A percentile compares a stretch with the other conserved stretches of the same genome.
Evolutionary conservation across 2,329 filamentous ascomycete species (phyloP).

Genomic region (Falciphora oryzae): DNA sequence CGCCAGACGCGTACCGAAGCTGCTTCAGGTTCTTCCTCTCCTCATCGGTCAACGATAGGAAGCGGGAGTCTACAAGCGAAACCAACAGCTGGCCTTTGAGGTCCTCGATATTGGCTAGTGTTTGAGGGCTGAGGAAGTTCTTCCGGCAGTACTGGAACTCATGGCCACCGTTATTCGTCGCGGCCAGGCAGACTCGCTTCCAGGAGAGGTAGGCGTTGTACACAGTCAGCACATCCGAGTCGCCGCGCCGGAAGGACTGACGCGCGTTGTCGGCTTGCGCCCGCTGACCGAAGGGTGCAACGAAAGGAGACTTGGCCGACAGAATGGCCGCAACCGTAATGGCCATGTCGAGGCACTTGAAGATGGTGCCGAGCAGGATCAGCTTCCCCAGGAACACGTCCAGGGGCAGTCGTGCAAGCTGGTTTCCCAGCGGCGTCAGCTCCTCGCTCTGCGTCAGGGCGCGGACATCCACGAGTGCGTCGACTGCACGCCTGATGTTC

Average conservation of each 20-base stretch:
- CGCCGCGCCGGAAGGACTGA: conserved; percentile 72
- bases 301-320: conserved; percentile 91
- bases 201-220: conserved; percentile 92
- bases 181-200: conserved; percentile 71
- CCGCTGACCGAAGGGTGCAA: conserved; percentile 77
- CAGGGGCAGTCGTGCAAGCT: conserved; percentile 81
- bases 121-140: conserved; percentile 88
- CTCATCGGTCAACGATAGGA: conserved; percentile 67
- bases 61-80: conserved; percentile 78
- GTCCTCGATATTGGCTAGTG: conserved; percentile 87
- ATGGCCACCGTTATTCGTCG: conserved; percentile 45
- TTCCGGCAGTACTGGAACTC: conserved; percentile 92
- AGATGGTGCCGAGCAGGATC: conserved; percentile 77
- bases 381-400: conserved; percentile 95
- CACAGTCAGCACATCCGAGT: conserved; percentile 86
- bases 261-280: conserved; percentile 76
- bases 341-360: conserved; percentile 85
- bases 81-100: conserved; percentile 87
- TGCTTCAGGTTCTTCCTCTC: conserved; percentile 66
- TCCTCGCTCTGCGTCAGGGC: conserved; percentile 78
- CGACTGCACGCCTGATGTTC: conserved; percentile 88
- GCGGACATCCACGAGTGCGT: conserved; percentile 87
- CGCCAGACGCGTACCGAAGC: conserved; percentile 53
- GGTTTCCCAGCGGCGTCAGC: conserved; percentile 77
- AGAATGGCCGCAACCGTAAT: conserved; percentile 89